phyloP scores from a whole-genome alignment of 139 green algal species.

The Picochlorum sp. region DNA sequence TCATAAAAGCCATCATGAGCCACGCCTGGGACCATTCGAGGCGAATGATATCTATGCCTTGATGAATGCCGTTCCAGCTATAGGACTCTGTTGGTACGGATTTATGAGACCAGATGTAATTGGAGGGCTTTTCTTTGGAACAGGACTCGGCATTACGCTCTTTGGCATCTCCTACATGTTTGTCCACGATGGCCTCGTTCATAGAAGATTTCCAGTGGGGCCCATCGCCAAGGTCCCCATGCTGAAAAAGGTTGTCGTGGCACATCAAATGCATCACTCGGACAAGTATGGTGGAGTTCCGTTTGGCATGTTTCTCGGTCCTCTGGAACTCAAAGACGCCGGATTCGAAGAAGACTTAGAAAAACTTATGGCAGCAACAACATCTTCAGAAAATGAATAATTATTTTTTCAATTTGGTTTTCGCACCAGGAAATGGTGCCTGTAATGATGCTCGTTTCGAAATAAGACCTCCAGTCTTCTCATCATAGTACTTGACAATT shows the following conservation, averaged over 20 bases:
- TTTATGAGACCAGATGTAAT: slow-evolving; percentile 72
- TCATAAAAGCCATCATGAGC: slow-evolving; percentile 90
- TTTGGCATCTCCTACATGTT: slow-evolving; percentile 99
- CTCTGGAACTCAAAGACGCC: slow-evolving; percentile 28
- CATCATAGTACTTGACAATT: slow-evolving; percentile 72
- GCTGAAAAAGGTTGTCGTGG: slow-evolving; percentile 75
- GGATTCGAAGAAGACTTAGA: slow-evolving; percentile 20
- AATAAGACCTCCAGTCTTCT: slow-evolving; percentile 17
- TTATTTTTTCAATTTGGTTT: no score
- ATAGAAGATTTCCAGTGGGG: slow-evolving; percentile 85
- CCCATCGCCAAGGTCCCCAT: slow-evolving; percentile 81
- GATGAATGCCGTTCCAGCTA: slow-evolving; percentile 83
- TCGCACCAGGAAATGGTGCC: slow-evolving; percentile 4
- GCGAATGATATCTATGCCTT: slow-evolving; percentile 94
- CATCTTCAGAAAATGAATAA: neutral
- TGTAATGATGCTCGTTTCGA: neutral
- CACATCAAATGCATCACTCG: slow-evolving; percentile 90
- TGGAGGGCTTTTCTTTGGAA: slow-evolving; percentile 76
- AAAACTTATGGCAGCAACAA: slow-evolving; percentile 31
- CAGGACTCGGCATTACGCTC: slow-evolving; percentile 92
- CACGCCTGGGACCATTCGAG: slow-evolving; percentile 86
- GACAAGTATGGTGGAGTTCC: slow-evolving; percentile 90
- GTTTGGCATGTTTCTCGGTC: slow-evolving; percentile 90
- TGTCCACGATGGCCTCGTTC: slow-evolving; percentile 94
- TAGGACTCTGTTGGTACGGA: slow-evolving; percentile 80